phyloP scores from a whole-genome alignment of 176 grass and related monocot genomes.

The Calamus simplicifolius region DNA sequence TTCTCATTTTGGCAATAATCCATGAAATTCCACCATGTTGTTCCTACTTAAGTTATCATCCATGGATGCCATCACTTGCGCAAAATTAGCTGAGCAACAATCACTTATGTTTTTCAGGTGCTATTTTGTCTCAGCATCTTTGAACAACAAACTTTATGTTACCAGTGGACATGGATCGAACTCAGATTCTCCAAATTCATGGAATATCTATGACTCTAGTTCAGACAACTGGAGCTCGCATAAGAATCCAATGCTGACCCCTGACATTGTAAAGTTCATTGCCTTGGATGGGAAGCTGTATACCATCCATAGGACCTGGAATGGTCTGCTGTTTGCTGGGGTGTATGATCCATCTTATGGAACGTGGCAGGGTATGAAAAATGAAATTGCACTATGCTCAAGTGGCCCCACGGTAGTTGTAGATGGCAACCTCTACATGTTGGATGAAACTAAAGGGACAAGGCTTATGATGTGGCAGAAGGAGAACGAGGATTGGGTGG shows the following conservation, averaged over 20 bases:
- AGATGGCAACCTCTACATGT: slow-evolving; percentile 47
- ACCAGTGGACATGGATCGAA: slow-evolving; percentile 37
- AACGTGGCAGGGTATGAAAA: slow-evolving; percentile 37
- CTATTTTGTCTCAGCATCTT: slow-evolving; percentile 41
- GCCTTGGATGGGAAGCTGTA: slow-evolving; percentile 39
- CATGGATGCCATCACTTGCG: too few species aligned
- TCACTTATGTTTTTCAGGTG: slow-evolving; percentile 28
- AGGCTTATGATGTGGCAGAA: slow-evolving; percentile 55
- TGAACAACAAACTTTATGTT: slow-evolving; percentile 51
- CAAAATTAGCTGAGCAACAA: too few species aligned
- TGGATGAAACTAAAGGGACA: slow-evolving; percentile 35
- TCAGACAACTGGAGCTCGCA: slow-evolving; percentile 48
- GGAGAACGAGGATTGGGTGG: slow-evolving; percentile 34
- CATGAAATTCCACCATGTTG: too few species aligned
- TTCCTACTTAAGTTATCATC: too few species aligned
- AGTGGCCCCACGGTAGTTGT: slow-evolving; percentile 46
- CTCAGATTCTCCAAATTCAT: slow-evolving; percentile 52
- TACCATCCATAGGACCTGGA: slow-evolving; percentile 53
- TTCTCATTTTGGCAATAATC: too few species aligned
- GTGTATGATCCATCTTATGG: slow-evolving; percentile 41
- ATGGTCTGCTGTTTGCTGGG: slow-evolving; percentile 47
- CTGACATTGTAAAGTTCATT: slow-evolving; percentile 54
- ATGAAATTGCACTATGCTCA: slow-evolving; percentile 47
- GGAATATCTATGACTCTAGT: slow-evolving; percentile 53
- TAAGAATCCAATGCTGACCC: slow-evolving; percentile 50